Percentiles rank a stretch among this genome's conserved stretches.
Conservation (phyloP, 148 eudicot genomes). For the Pouteria glomerata region DNA sequence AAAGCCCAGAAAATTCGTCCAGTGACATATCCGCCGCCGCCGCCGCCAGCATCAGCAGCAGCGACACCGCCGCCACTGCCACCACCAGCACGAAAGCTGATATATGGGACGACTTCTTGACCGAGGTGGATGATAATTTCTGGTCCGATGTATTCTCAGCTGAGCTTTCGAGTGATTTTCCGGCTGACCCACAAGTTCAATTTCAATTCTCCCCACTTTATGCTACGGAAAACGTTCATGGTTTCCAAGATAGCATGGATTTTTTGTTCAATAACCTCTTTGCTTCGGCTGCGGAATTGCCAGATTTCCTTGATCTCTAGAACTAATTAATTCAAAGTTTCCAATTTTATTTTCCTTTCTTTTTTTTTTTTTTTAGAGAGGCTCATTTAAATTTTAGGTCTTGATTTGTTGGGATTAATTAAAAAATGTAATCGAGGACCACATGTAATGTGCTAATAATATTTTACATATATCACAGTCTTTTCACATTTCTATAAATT, state of each 20-base stretch:
- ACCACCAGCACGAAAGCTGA: background rate
- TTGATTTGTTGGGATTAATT: no score
- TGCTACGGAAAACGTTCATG: background rate
- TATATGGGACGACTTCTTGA: constrained; percentile 17
- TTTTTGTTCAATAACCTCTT: constrained; percentile 50
- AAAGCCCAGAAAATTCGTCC: constrained; percentile 33
- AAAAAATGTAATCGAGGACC: no score
- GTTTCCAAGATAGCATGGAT: constrained; percentile 31
- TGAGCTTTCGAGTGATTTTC: constrained; percentile 12
- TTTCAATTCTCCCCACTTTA: no score
- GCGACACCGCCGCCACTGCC: background rate
- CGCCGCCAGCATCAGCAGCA: no score
- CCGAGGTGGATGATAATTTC: constrained; percentile 39
- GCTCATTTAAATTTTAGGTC: no score
- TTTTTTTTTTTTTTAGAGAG: no score
- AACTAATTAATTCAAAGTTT: background rate
- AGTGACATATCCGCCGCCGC: constrained; percentile 38
- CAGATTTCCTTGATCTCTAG: constrained; percentile 25
- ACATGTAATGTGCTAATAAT: no score
- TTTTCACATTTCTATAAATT: no score
- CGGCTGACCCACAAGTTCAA: constrained; percentile 4
- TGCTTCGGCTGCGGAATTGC: constrained; percentile 34
- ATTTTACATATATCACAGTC: no score
- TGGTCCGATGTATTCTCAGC: constrained; percentile 43
- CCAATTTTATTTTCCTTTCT: background rate